Base-by-base conservation (phyloP, 495 filamentous ascomycete genomes). In the Annulohypoxylon stygium region DNA sequence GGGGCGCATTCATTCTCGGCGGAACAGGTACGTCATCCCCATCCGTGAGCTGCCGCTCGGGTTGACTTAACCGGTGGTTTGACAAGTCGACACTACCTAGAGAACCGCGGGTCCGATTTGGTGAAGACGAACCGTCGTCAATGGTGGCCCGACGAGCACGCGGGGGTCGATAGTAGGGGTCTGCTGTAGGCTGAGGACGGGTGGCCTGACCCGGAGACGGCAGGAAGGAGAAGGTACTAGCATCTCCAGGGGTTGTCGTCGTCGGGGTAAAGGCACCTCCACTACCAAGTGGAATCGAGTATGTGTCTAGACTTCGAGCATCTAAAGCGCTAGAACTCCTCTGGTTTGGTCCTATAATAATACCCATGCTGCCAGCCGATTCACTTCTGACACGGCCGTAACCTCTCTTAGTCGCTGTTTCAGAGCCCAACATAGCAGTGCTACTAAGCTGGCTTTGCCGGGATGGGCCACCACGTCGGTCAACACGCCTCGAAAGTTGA, bases 111-210 rank as follows among this genome's bases (percentile, higher is more conserved):
- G 75, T 61, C 79, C 78, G 70, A 69, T 86, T 73, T 66, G 80
- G 70, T 69, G 76, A 78, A 61, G 80, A 71, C 66, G 85, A 50
- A 61, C 80, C 20, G 26, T 81, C 76, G 37, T 93, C 92, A 2
- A 86, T 72, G 8, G 88, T 90, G 45, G 81, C 84, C 62, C 90
- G 86, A 39, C 91, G 86, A 47, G 89, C 85, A 65, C 94, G 83
- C 6, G 94, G 94, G 7, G 93, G 93, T 6, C 94, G 92, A 74
- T 97, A 97, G 75, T 93, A 97, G 0, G 91, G 92, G 75, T 92
- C 92, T 16, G 87, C 82, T 1, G 86, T 83, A 37, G 67, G 70
- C 30, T 77, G 75, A 25, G 70, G 75, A 87, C 82, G 53, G 85
- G 82, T 39, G 80, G 82, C 77, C 69, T 77, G 75, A 9, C 75